Conservation (phyloP, 208 protist species). For the Crithidia bombi region DNA sequence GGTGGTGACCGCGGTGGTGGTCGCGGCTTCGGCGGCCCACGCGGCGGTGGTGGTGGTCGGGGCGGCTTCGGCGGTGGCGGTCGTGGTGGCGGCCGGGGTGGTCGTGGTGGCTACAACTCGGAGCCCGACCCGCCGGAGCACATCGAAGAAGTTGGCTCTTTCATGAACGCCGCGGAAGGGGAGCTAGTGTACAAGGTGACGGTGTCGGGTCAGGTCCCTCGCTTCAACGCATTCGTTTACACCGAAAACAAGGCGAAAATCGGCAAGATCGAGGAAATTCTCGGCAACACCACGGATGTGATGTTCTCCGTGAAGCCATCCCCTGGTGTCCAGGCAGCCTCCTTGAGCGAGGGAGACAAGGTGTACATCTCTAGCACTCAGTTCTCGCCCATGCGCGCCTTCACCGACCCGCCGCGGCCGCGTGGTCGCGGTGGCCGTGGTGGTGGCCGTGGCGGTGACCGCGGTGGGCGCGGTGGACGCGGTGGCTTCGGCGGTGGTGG, state of each 20-base stretch:
- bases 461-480: slow-evolving; percentile 45
- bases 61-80: slow-evolving; percentile 47
- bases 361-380: slow-evolving; percentile 89
- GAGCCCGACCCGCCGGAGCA: slow-evolving; percentile 90
- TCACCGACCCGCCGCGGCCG: slow-evolving; percentile 88
- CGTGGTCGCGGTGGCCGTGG: slow-evolving; percentile 86
- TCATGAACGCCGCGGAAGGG: slow-evolving; percentile 90
- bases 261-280: slow-evolving; percentile 93
- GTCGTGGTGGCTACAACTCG: slow-evolving; percentile 61
- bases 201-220: slow-evolving; percentile 60
- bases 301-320: slow-evolving; percentile 93
- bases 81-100: slow-evolving; percentile 51
- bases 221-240: slow-evolving; percentile 94
- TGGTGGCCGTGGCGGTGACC: slow-evolving; percentile 49
- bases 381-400: slow-evolving; percentile 81
- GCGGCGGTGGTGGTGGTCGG: slow-evolving; percentile 45
- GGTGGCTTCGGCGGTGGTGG: slow-evolving; percentile 31
- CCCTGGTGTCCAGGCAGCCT: slow-evolving; percentile 83
- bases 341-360: slow-evolving; percentile 84
- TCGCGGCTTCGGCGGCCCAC: slow-evolving; percentile 50
- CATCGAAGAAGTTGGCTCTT: slow-evolving; percentile 77
- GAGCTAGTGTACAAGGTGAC: slow-evolving; percentile 89
- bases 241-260: slow-evolving; percentile 92
- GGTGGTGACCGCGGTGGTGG: slow-evolving; percentile 26
- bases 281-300: slow-evolving; percentile 85